Percentiles rank a stretch among this genome's conserved stretches.
These are phyloP conservation scores for Chalaropsis ovoidea DNA, from an alignment of 2,329 filamentous ascomycete species.

Conservation along the genomic window DNA sequence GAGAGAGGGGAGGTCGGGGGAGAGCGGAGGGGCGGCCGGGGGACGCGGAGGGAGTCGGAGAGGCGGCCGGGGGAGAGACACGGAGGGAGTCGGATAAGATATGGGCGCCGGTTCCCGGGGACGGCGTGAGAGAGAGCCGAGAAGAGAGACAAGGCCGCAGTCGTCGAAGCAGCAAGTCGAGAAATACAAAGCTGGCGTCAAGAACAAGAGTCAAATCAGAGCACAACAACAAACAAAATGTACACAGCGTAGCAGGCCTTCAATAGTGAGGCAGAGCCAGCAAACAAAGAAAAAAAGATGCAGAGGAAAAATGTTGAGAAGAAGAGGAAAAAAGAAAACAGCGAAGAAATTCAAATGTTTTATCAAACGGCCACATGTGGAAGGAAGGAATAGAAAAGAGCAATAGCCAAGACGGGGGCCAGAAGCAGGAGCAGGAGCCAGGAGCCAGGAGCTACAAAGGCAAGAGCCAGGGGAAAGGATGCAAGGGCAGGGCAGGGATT, in stretches of 20 bases:
- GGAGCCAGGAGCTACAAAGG: constrained; percentile 10
- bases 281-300: background rate
- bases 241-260: background rate
- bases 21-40: too few relatives aligned
- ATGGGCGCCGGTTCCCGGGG: background rate
- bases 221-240: too few relatives aligned
- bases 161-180: too few relatives aligned
- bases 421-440: background rate
- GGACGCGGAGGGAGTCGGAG: too few relatives aligned
- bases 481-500: constrained; percentile 13
- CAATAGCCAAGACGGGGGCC: background rate
- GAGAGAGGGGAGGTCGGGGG: background rate
- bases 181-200: too few relatives aligned
- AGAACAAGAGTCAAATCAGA: too few relatives aligned
- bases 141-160: background rate
- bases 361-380: constrained; percentile 9
- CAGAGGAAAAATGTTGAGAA: constrained; percentile 8
- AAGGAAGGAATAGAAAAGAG: constrained; percentile 18
- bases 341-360: background rate
- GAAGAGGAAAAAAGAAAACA: background rate
- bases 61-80: background rate
- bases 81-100: background rate
- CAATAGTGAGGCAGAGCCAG: background rate
- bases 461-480: constrained; percentile 6
- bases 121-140: background rate